Evolutionary conservation across 176 grass and related monocot species (phyloP).

Genomic region (Oryza rufipogon): DNA sequence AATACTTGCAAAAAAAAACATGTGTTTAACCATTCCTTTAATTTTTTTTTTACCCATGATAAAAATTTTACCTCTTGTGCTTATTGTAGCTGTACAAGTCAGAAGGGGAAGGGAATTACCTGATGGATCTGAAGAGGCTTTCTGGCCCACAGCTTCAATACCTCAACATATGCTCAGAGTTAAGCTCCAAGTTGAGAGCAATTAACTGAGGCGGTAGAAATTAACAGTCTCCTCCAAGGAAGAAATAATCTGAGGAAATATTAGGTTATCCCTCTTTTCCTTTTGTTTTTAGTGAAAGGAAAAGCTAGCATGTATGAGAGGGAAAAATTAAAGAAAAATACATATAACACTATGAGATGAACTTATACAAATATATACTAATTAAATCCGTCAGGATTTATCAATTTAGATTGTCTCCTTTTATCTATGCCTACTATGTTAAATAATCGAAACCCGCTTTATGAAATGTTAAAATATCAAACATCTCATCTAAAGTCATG

Average conservation of each 20-base stretch:
- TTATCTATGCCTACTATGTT: too few species aligned
- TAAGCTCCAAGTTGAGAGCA: constrained; percentile 43
- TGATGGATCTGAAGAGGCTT: constrained; percentile 52
- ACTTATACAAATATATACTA: background rate
- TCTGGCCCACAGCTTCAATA: constrained; percentile 55
- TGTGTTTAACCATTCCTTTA: too few species aligned
- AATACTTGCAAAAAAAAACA: too few species aligned
- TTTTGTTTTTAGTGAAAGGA: background rate
- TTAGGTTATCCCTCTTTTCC: background rate
- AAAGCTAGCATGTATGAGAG: background rate
- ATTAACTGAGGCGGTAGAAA: background rate
- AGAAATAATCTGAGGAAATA: background rate
- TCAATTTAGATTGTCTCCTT: background rate
- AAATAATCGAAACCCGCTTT: too few species aligned
- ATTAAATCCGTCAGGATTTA: background rate
- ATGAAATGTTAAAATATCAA: too few species aligned
- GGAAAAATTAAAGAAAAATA: background rate
- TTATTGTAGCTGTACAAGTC: constrained; percentile 34
- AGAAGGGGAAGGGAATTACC: constrained; percentile 47
- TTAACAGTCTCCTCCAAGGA: background rate
- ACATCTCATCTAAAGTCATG: too few species aligned
- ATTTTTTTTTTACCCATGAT: background rate
- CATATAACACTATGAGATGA: background rate
- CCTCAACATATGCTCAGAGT: constrained; percentile 53
- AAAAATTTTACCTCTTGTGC: background rate